Evolutionary conservation across 805 yeast species (phyloP).

Genomic region (Wickerhamomyces hampshirensis): DNA sequence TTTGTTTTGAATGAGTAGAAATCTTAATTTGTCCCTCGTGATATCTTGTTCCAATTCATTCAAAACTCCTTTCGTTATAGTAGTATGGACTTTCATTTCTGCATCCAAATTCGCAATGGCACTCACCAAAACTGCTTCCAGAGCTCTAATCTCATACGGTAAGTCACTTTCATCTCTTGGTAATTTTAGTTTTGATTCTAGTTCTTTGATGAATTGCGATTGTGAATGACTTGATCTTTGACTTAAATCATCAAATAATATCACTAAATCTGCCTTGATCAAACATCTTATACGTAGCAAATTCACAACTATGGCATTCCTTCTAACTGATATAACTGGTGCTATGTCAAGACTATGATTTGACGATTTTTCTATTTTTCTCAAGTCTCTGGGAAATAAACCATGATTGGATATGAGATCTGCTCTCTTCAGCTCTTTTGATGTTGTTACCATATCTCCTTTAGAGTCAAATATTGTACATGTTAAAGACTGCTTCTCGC

Average conservation of each 20-base stretch:
- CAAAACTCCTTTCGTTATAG: constrained; percentile 68
- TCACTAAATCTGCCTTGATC: constrained; percentile 63
- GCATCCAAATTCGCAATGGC: constrained; percentile 75
- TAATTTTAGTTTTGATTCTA: constrained; percentile 59
- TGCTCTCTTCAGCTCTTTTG: constrained; percentile 69
- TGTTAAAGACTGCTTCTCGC: constrained; percentile 42
- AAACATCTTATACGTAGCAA: constrained; percentile 77
- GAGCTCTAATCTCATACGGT: constrained; percentile 87
- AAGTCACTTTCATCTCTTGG: constrained; percentile 34
- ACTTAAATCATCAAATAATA: constrained; percentile 70
- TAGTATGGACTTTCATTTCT: constrained; percentile 82
- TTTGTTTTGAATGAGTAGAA: constrained; percentile 78
- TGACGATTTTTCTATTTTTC: constrained; percentile 75
- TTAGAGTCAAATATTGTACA: constrained; percentile 75
- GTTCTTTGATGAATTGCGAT: constrained; percentile 75
- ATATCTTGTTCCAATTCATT: constrained; percentile 77
- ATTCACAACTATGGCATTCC: constrained; percentile 65
- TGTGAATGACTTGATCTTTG: constrained; percentile 57
- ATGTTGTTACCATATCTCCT: constrained; percentile 67
- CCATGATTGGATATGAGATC: constrained; percentile 71
- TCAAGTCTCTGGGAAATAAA: constrained; percentile 79
- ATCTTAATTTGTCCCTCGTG: constrained; percentile 72
- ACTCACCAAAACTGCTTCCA: constrained; percentile 80
- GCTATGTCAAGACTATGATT: constrained; percentile 59
- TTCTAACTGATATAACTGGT: constrained; percentile 75